These are phyloP conservation scores for Microdochium nivale DNA, from an alignment of 2,329 filamentous ascomycete genomes.

Conservation along the genomic window DNA sequence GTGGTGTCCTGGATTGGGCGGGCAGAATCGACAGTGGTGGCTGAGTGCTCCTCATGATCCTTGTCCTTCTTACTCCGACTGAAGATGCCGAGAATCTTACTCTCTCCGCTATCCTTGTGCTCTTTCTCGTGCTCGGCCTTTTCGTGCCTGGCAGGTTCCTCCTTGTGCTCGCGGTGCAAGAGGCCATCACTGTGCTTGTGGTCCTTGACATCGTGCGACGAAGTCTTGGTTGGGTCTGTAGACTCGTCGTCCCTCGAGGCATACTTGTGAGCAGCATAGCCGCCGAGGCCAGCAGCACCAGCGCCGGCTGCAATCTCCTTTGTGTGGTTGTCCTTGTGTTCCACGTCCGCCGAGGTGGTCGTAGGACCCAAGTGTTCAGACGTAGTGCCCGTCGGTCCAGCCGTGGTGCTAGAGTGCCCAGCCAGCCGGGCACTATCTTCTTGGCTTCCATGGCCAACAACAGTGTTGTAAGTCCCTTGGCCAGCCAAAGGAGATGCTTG, in stretches of 20 bases:
- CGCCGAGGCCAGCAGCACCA: neutral
- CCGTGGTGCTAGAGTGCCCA: neutral
- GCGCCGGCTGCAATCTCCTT: neutral
- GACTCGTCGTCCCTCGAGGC: neutral
- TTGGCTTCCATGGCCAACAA: neutral
- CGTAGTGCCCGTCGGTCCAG: too few species aligned
- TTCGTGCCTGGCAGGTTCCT: neutral
- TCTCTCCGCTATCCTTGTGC: neutral
- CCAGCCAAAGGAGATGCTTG: neutral
- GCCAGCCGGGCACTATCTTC: neutral
- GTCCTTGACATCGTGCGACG: neutral
- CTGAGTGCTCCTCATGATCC: neutral
- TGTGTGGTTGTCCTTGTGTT: neutral
- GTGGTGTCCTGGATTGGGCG: neutral
- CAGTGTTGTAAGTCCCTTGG: neutral
- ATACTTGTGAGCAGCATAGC: neutral
- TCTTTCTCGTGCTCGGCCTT: neutral
- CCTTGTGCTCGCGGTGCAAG: neutral
- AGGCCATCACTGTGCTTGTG: neutral
- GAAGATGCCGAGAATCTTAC: neutral
- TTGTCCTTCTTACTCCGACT: neutral
- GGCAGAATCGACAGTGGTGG: neutral
- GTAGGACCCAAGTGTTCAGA: too few species aligned
- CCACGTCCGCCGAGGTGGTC: neutral
- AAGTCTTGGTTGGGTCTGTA: neutral